These are phyloP conservation scores for Neophaeococcomyces mojaviensis DNA, from an alignment of 2,329 filamentous ascomycete species.

Conservation along the genomic window DNA sequence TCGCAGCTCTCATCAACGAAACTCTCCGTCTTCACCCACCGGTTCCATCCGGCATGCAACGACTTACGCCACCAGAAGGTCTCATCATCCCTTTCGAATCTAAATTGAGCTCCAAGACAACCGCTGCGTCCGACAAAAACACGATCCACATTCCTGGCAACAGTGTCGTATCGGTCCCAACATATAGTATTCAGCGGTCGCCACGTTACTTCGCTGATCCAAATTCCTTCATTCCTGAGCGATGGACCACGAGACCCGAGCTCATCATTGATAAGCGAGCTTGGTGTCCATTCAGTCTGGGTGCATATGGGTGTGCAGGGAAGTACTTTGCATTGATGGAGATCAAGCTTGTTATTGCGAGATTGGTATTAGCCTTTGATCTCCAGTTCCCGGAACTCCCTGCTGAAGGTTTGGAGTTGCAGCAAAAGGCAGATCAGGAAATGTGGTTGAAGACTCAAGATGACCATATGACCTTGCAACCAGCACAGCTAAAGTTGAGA, in stretches of 20 bases:
- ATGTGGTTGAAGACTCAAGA: slow-evolving; percentile 26
- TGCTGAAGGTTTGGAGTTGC: slow-evolving; percentile 11
- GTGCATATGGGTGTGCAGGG: slow-evolving; percentile 40
- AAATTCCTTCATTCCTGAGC: slow-evolving; percentile 38
- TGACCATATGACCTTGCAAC: slow-evolving; percentile 5
- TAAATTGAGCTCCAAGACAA: slow-evolving; percentile 22
- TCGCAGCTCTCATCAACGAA: slow-evolving; percentile 40
- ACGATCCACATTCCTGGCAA: slow-evolving; percentile 35
- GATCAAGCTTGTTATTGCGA: slow-evolving; percentile 16
- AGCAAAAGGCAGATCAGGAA: slow-evolving; percentile 28
- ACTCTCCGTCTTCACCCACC: slow-evolving; percentile 37
- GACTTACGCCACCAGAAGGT: slow-evolving; percentile 33
- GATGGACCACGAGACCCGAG: slow-evolving; percentile 38
- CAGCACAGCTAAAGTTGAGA: not conserved
- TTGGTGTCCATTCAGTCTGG: slow-evolving; percentile 43
- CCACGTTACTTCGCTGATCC: slow-evolving; percentile 40
- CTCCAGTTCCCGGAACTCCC: not conserved
- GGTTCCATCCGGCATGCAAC: slow-evolving; percentile 33
- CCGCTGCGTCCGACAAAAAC: slow-evolving; percentile 15
- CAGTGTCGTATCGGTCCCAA: slow-evolving; percentile 37
- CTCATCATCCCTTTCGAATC: slow-evolving; percentile 28
- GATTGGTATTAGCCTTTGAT: slow-evolving; percentile 1
- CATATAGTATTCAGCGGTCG: slow-evolving; percentile 46
- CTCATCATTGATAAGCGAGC: slow-evolving; percentile 30
- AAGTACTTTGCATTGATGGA: slow-evolving; percentile 36